Evolutionary conservation across 2,329 filamentous ascomycete species (phyloP).

Genomic region (Camptophora hylomeconis): DNA sequence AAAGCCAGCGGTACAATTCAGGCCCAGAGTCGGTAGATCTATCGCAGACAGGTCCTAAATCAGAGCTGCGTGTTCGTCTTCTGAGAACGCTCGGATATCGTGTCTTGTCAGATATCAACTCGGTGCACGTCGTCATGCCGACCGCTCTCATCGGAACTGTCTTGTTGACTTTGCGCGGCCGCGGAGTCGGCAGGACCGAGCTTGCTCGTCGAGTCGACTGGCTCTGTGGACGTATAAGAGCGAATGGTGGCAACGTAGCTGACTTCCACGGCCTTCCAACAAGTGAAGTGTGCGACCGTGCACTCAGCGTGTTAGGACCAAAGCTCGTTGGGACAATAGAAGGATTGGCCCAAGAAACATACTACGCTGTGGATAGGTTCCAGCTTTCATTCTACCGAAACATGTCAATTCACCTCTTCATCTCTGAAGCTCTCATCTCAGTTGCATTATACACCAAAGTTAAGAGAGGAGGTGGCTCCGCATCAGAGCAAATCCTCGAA

Average conservation of each 20-base stretch:
- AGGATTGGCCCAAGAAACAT: constrained; percentile 78
- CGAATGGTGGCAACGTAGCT: constrained; percentile 81
- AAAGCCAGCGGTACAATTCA: constrained; percentile 45
- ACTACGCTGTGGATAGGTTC: constrained; percentile 89
- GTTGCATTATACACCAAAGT: constrained; percentile 81
- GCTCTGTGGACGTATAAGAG: constrained; percentile 68
- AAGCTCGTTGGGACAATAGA: constrained; percentile 71
- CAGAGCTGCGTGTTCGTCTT: constrained; percentile 49
- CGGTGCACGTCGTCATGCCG: constrained; percentile 94
- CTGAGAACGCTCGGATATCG: constrained; percentile 82
- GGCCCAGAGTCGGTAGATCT: constrained; percentile 21
- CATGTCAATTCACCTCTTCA: constrained; percentile 98
- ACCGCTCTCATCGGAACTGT: constrained; percentile 92
- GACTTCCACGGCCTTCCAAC: constrained; percentile 78
- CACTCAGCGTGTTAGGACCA: constrained; percentile 79
- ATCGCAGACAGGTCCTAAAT: constrained; percentile 27
- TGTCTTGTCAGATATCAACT: constrained; percentile 87
- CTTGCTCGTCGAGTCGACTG: constrained; percentile 78
- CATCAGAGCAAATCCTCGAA: constrained; percentile 67
- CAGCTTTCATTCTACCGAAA: constrained; percentile 97
- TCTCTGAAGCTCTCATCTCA: constrained; percentile 81
- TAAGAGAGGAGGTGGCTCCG: constrained; percentile 77
- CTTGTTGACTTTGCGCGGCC: constrained; percentile 75
- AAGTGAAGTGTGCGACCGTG: constrained; percentile 71
- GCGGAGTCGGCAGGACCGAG: constrained; percentile 80